phyloP scores from a whole-genome alignment of 768 basidiomycete genomes.

The Tubosaeta brunneosetosa region DNA sequence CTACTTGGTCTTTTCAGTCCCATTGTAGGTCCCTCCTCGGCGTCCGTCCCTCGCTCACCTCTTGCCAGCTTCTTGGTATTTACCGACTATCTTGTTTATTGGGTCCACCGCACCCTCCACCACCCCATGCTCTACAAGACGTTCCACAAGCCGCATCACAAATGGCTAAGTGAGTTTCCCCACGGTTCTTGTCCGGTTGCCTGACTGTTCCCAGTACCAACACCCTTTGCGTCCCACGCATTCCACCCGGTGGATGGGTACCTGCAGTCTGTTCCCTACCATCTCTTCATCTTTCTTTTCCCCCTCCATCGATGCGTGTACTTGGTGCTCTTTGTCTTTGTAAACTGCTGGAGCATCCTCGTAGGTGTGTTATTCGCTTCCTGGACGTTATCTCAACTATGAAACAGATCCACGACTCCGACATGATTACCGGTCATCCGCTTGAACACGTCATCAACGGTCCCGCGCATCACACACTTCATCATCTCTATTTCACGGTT shows the following conservation, averaged over 20 bases:
- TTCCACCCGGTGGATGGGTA: constrained; percentile 98
- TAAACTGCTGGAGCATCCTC: constrained; percentile 93
- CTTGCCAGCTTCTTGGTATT: constrained; percentile 64
- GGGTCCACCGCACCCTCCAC: constrained; percentile 92
- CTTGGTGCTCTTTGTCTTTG: constrained; percentile 80
- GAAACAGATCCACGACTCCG: constrained; percentile 90
- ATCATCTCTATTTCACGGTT: constrained; percentile 94
- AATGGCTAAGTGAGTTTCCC: constrained; percentile 78
- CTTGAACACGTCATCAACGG: constrained; percentile 92
- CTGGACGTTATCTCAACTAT: not conserved
- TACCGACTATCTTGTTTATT: constrained; percentile 94
- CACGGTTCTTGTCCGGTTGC: not conserved
- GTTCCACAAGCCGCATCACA: constrained; percentile 97
- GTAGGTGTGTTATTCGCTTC: constrained; percentile 37
- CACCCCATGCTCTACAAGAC: constrained; percentile 82
- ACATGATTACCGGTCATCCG: constrained; percentile 92
- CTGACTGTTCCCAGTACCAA: constrained; percentile 62
- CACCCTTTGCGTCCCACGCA: constrained; percentile 95
- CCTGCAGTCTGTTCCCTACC: constrained; percentile 91
- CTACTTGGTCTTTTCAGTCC: constrained; percentile 64
- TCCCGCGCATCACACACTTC: constrained; percentile 96
- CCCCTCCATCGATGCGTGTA: constrained; percentile 85
- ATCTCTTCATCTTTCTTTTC: constrained; percentile 85
- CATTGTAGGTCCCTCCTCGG: constrained; percentile 47
- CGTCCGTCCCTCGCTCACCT: not conserved